phyloP scores from a whole-genome alignment of 1,284 basidiomycete species.

The Melampsora americana region DNA sequence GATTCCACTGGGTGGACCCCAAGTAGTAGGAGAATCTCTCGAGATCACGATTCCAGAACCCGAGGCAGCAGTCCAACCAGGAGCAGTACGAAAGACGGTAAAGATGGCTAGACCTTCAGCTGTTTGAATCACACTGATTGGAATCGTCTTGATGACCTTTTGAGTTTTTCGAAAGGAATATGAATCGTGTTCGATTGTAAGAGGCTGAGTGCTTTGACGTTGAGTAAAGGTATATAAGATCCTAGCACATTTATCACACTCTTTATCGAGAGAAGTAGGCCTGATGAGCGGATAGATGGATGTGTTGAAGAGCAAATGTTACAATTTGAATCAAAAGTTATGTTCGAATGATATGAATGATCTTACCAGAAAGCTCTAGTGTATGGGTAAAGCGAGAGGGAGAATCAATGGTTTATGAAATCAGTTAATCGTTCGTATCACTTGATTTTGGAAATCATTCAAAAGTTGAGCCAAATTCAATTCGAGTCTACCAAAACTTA shows the following conservation, averaged over 20 bases:
- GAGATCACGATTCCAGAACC: slow-evolving; percentile 38
- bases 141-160: slow-evolving; percentile 53
- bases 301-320: neutral
- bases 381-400: no score
- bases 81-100: slow-evolving; percentile 48
- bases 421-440: no score
- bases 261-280: slow-evolving; percentile 46
- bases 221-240: slow-evolving; percentile 46
- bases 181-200: slow-evolving; percentile 42
- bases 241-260: slow-evolving; percentile 45
- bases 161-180: slow-evolving; percentile 50
- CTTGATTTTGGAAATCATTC: no score
- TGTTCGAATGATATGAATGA: no score
- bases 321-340: neutral
- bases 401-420: no score
- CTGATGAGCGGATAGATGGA: slow-evolving; percentile 15
- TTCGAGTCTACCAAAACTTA: neutral
- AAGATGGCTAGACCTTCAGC: slow-evolving; percentile 50
- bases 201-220: slow-evolving; percentile 6
- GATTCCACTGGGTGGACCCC: slow-evolving; percentile 31
- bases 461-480: no score
- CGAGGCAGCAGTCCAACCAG: neutral
- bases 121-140: slow-evolving; percentile 43
- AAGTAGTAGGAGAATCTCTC: slow-evolving; percentile 50
- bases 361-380: no score